Percentiles rank a stretch among this genome's conserved stretches.
Conservation (phyloP, 257 asterid genomes). For the Solanum rostratum region DNA sequence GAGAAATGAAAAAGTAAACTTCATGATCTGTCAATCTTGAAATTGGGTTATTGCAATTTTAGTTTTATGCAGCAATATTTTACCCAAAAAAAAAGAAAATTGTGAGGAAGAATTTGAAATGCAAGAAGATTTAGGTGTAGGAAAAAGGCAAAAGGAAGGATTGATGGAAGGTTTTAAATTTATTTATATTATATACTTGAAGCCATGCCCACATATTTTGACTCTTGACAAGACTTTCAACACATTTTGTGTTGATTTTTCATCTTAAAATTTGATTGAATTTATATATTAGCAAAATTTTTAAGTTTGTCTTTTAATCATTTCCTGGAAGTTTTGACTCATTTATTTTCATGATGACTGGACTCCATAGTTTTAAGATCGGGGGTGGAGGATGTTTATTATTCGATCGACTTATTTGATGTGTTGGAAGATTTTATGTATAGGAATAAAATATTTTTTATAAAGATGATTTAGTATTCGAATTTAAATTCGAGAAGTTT, state of each 20-base stretch:
- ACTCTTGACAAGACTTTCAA: background rate
- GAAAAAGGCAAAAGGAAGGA: background rate
- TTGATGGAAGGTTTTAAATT: background rate
- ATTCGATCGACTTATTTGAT: no score
- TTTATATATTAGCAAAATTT: background rate
- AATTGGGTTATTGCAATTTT: background rate
- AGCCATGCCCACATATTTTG: background rate
- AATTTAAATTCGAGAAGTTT: background rate
- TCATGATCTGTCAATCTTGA: constrained; percentile 17
- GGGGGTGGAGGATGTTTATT: no score
- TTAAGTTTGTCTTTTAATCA: background rate
- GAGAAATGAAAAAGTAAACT: constrained; percentile 12
- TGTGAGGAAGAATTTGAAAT: background rate
- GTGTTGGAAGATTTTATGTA: background rate
- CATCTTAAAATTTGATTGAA: background rate
- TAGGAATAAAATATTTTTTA: background rate
- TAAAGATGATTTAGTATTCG: background rate
- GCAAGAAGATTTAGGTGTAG: background rate
- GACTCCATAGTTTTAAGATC: background rate
- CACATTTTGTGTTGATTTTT: background rate
- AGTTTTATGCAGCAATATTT: background rate
- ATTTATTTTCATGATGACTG: no score
- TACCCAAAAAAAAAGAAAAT: no score
- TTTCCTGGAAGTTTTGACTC: no score
- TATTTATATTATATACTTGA: background rate